A percentile compares a stretch with the other conserved stretches of the same genome.
Evolutionary conservation across 495 filamentous ascomycete genomes (phyloP).

Genomic region (Beverwykella pulmonaria): DNA sequence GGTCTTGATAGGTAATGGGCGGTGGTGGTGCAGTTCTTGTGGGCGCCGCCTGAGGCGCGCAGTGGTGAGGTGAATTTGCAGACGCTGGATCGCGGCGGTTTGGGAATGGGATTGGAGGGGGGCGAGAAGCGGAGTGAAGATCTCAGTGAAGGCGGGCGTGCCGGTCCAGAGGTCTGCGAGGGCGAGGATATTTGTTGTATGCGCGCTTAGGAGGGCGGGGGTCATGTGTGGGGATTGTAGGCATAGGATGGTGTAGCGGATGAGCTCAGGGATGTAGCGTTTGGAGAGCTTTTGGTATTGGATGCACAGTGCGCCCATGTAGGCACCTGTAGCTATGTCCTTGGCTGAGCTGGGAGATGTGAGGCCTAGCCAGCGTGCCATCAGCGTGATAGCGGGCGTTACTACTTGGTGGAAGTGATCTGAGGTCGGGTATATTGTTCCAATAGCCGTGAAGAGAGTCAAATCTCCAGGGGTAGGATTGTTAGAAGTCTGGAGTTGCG

Average conservation of each 20-base stretch:
- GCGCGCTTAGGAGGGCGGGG: slow-evolving; percentile 29
- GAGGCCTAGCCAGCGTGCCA: slow-evolving; percentile 81
- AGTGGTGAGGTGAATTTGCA: slow-evolving; percentile 52
- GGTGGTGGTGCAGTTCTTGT: slow-evolving; percentile 85
- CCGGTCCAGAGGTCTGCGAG: slow-evolving; percentile 42
- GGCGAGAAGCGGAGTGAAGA: slow-evolving; percentile 35
- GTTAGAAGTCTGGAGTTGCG: slow-evolving; percentile 63
- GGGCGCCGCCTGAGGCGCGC: slow-evolving; percentile 69
- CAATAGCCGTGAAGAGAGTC: slow-evolving; percentile 76
- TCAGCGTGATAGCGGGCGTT: slow-evolving; percentile 81
- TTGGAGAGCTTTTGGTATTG: slow-evolving; percentile 81
- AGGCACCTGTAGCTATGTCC: slow-evolving; percentile 75
- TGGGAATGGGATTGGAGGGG: slow-evolving; percentile 17
- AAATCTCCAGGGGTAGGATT: slow-evolving; percentile 74
- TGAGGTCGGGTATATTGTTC: slow-evolving; percentile 86
- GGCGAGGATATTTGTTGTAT: slow-evolving; percentile 36
- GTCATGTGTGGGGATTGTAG: slow-evolving; percentile 46
- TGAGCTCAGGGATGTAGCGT: slow-evolving; percentile 83
- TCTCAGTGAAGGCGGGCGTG: slow-evolving; percentile 42
- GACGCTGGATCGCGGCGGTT: slow-evolving; percentile 42
- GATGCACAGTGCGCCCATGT: slow-evolving; percentile 71
- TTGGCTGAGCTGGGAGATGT: slow-evolving; percentile 63
- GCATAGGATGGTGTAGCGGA: slow-evolving; percentile 78
- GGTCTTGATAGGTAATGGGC: slow-evolving; percentile 81
- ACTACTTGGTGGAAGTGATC: slow-evolving; percentile 95